A percentile compares a stretch with the other conserved stretches of the same genome.
phyloP scores from a whole-genome alignment of 2,329 filamentous ascomycete genomes.

The Colletotrichum salicis region DNA sequence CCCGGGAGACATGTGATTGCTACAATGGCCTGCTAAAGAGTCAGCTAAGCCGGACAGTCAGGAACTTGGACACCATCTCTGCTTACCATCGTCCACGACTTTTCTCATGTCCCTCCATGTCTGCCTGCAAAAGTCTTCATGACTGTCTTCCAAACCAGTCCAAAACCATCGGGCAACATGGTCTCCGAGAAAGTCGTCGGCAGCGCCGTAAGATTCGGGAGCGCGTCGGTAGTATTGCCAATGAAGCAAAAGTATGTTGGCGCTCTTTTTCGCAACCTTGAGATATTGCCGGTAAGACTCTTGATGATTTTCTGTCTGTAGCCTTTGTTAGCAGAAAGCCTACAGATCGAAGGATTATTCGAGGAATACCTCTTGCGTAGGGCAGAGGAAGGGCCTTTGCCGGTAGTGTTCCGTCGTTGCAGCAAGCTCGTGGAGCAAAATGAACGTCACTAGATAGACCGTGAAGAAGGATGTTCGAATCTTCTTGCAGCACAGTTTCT shows the following conservation, averaged over 20 bases:
- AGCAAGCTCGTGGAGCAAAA: slow-evolving; percentile 48
- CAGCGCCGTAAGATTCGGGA: background rate
- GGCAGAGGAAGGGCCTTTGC: background rate
- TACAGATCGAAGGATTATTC: background rate
- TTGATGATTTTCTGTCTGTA: background rate
- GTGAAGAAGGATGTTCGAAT: slow-evolving; percentile 42
- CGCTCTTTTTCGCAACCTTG: slow-evolving; percentile 41
- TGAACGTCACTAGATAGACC: slow-evolving; percentile 53
- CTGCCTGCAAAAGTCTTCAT: background rate
- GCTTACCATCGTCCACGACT: background rate
- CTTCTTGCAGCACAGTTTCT: slow-evolving; percentile 39
- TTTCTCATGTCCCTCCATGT: background rate
- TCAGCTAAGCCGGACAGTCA: background rate
- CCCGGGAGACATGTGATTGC: background rate
- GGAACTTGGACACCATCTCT: background rate
- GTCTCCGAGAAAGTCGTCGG: slow-evolving; percentile 6
- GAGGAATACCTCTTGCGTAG: background rate
- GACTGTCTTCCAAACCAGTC: background rate
- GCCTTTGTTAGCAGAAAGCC: background rate
- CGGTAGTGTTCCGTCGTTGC: background rate
- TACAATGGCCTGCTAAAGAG: background rate
- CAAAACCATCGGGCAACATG: slow-evolving; percentile 12
- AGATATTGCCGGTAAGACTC: background rate
- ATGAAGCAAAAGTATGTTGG: slow-evolving; percentile 57
- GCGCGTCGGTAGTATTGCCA: slow-evolving; percentile 59